phyloP scores from a whole-genome alignment of 257 asterid species.

The Euphrasia confusa region DNA sequence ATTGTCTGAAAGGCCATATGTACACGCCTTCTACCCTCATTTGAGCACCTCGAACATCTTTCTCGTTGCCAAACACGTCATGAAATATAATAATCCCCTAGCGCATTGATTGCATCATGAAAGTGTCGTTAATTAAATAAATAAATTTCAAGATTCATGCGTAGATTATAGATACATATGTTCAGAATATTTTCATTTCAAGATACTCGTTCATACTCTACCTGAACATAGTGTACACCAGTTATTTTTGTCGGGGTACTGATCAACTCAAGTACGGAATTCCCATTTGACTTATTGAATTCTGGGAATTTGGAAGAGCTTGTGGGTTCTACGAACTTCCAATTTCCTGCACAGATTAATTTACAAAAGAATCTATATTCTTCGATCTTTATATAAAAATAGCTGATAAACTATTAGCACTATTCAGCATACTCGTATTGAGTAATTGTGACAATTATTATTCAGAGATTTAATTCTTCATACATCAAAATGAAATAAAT shows the following conservation, averaged over 20 bases:
- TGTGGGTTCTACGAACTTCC: conserved; percentile 70
- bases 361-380: conserved; percentile 14
- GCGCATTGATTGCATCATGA: conserved; percentile 22
- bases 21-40: conserved; percentile 94
- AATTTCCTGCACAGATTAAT: conserved; percentile 54
- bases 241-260: conserved; percentile 86
- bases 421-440: conserved; percentile 3
- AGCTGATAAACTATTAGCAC: background rate
- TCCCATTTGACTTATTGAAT: conserved; percentile 71
- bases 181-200: conserved; percentile 2
- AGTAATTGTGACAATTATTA: no score
- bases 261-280: conserved; percentile 73
- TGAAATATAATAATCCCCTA: conserved; percentile 93
- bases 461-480: no score
- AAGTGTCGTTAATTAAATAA: conserved; percentile 19
- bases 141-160: background rate
- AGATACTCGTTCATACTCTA: conserved; percentile 29
- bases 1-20: conserved; percentile 99
- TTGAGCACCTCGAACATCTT: conserved; percentile 71
- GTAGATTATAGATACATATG: background rate
- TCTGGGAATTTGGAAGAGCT: conserved; percentile 79
- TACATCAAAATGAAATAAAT: background rate
- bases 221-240: conserved; percentile 99
- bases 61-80: conserved; percentile 78
- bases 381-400: background rate